A percentile compares a stretch with the other conserved stretches of the same genome.
These are phyloP conservation scores for Fraxinus excelsior DNA, from an alignment of 257 asterid genomes.

Conservation along the genomic window DNA sequence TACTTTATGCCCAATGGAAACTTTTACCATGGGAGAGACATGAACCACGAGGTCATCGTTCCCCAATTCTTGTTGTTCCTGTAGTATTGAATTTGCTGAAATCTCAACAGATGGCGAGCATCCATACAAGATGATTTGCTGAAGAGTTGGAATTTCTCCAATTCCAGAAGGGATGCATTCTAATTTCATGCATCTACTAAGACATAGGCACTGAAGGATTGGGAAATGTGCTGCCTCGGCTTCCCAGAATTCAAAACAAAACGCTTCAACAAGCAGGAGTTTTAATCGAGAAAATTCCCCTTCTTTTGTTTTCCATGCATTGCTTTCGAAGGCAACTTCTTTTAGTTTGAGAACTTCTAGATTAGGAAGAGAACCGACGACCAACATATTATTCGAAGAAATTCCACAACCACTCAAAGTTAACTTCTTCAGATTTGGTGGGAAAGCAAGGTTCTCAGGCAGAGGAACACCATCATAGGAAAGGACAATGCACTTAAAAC, in stretches of 20 bases:
- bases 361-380: neutral
- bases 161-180: neutral
- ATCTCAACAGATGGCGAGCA: neutral
- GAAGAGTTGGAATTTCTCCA: neutral
- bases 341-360: neutral
- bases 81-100: neutral
- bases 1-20: too few relatives aligned
- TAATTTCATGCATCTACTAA: neutral
- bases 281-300: neutral
- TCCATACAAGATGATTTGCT: neutral
- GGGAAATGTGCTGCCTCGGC: conserved; percentile 13
- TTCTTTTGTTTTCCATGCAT: neutral
- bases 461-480: too few relatives aligned
- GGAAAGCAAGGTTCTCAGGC: neutral
- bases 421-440: neutral
- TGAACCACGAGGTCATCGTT: neutral
- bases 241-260: neutral
- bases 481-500: too few relatives aligned
- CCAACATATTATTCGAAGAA: neutral
- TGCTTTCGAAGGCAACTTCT: too few relatives aligned
- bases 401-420: neutral
- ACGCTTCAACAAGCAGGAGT: neutral
- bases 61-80: neutral
- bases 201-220: neutral
- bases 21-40: neutral